Percentiles rank a stretch among this genome's conserved stretches.
phyloP scores from a whole-genome alignment of 225 moss, liverwort and hornwort species.

The Polytrichum formosum region DNA sequence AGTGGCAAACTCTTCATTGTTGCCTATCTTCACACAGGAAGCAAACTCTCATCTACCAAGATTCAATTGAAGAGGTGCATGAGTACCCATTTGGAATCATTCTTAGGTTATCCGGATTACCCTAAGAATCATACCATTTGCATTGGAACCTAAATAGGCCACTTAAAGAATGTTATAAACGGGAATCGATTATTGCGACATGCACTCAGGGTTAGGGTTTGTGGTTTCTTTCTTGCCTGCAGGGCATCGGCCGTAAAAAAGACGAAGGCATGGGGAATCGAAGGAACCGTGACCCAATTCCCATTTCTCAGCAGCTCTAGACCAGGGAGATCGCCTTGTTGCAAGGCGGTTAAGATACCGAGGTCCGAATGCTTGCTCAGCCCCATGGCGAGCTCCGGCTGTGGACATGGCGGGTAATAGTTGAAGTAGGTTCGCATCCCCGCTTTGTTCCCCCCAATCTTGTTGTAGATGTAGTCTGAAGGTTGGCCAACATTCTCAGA shows the following conservation, averaged over 20 bases:
- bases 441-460: neutral
- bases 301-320: conserved; percentile 2
- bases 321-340: neutral
- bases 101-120: no score
- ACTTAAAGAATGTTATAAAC: neutral
- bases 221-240: neutral
- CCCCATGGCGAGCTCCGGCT: conserved; percentile 10
- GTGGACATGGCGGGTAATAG: conserved; percentile 12
- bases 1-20: no score
- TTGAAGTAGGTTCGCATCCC: neutral
- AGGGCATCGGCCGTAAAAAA: neutral
- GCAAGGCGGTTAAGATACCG: neutral
- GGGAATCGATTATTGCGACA: neutral
- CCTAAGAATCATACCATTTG: no score
- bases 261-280: conserved; percentile 3
- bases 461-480: neutral
- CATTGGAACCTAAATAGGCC: no score
- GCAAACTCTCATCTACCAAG: no score
- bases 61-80: no score
- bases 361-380: neutral
- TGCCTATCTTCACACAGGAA: no score
- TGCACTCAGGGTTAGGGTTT: neutral
- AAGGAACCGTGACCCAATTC: neutral
- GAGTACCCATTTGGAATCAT: no score
- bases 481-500: neutral